Percentiles rank a stretch among this genome's conserved stretches.
Conservation (phyloP, 1,139 yeast species). For the Pichia sorboxylosa region DNA sequence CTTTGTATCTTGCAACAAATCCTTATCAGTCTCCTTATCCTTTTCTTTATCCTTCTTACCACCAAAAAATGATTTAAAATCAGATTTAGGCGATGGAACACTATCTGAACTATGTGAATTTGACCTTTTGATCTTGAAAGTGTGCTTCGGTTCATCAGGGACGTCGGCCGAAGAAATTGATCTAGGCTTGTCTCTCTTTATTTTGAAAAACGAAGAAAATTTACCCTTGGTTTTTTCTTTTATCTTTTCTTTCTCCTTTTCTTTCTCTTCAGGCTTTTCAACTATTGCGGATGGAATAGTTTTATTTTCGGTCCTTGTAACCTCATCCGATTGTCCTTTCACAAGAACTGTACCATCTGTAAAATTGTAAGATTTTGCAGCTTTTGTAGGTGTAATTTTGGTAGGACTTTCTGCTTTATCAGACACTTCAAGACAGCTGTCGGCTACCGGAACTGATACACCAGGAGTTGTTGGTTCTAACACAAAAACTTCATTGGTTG, state of each 20-base stretch:
- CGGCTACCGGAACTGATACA: too few species aligned
- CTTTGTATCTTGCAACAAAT: conserved; percentile 1
- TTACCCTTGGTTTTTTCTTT: conserved; percentile 7
- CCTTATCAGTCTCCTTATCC: conserved; percentile 3
- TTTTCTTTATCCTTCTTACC: conserved; percentile 9
- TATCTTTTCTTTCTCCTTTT: conserved; percentile 2
- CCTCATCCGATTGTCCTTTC: too few species aligned
- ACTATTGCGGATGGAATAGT: too few species aligned
- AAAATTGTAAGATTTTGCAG: too few species aligned
- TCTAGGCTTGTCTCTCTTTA: conserved; percentile 10
- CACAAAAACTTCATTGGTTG: too few species aligned
- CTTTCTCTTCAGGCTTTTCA: neutral
- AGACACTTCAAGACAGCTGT: too few species aligned
- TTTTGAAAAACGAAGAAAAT: conserved; percentile 13
- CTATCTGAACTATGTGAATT: conserved; percentile 8
- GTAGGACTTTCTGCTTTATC: too few species aligned
- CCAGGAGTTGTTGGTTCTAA: too few species aligned
- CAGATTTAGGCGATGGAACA: conserved; percentile 8
- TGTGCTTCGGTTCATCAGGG: conserved; percentile 6
- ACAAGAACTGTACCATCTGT: too few species aligned
- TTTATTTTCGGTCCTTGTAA: too few species aligned
- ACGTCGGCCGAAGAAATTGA: conserved; percentile 1
- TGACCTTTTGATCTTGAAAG: conserved; percentile 6
- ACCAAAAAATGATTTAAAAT: conserved; percentile 12
- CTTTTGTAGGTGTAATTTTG: too few species aligned